These are phyloP conservation scores for Geotrichum macrosporum DNA, from an alignment of 1,139 yeast species.

Conservation along the genomic window DNA sequence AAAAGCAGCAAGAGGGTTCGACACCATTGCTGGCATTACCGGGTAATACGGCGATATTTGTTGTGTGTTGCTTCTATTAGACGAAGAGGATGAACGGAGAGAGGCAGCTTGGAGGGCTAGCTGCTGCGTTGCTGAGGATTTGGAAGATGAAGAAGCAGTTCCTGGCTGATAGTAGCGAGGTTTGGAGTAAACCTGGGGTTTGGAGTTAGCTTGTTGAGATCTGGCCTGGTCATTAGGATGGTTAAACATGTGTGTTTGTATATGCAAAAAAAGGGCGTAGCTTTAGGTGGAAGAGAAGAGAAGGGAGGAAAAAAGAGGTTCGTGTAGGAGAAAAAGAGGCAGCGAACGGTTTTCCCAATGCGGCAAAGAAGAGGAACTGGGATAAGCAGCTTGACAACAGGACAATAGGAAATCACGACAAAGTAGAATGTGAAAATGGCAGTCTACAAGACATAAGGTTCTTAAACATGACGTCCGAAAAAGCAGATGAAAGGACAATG, in stretches of 20 bases:
- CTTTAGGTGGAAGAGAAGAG: too few relatives aligned
- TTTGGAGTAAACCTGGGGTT: neutral
- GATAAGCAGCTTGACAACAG: too few relatives aligned
- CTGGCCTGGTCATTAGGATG: conserved; percentile 6
- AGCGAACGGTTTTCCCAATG: too few relatives aligned
- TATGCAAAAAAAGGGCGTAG: too few relatives aligned
- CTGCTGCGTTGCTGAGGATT: neutral
- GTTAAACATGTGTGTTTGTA: neutral
- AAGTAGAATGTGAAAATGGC: too few relatives aligned
- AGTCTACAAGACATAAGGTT: too few relatives aligned
- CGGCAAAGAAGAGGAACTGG: too few relatives aligned
- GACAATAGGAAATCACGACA: too few relatives aligned
- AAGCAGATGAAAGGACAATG: too few relatives aligned
- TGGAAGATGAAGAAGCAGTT: neutral
- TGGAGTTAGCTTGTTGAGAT: neutral
- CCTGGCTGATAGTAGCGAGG: neutral
- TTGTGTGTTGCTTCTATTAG: neutral
- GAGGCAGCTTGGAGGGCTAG: neutral
- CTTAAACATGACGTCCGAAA: too few relatives aligned
- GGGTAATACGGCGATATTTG: neutral
- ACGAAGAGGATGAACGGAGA: neutral
- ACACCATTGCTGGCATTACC: conserved; percentile 25
- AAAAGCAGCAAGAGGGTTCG: conserved; percentile 38
- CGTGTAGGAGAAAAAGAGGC: too few relatives aligned
- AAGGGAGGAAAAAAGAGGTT: too few relatives aligned